Base-by-base conservation (phyloP, 306 rosid genomes). In the Glycine tomentella region DNA sequence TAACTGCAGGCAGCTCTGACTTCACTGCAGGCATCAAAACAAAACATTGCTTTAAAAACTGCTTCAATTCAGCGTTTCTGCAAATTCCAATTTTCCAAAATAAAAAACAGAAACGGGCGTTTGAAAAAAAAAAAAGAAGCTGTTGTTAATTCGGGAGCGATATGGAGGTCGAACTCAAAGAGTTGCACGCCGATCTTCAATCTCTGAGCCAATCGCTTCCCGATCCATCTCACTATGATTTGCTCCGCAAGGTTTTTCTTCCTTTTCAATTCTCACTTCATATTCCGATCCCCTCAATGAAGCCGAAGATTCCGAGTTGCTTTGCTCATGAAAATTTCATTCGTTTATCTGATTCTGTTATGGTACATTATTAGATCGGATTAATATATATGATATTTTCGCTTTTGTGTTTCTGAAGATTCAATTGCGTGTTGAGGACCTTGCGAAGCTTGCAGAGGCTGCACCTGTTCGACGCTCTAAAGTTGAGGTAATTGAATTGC, bases 101-200 rank as follows among this genome's bases (percentile, higher is more conserved):
- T 25, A 25, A 25, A 25, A 66, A 8, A 38, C 70, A 64, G 25
- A 64, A 64, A 64, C 25, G 20, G 38, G 73, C 73, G 53, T 68
- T 68, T 44, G 53, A 4, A 67, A 42, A 36, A 25, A 67, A 42
- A 20, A 20, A 20, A 42, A 20, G 1, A 20, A 16, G 33, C 36
- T 7, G 14, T 68, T 68, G 6, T 25, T 25, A 25, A 68, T 44
- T 44, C 36, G 38, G 38, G 9, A 44, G 70, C 55, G 80, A 72
- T 46, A 82, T 94, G 98, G 98, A 94, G 90, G 82, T 74, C 64
- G 97, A 90, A 77, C 81, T 92, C 81, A 87, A 89, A 49, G 88
- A 89, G 84, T 73, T 90, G 87, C 67, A 87, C 12, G 64, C 81
- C 52, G 97, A 94, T 86, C 97, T 94, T 77, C 89, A 94, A 75